Conservation (phyloP, 2,329 filamentous ascomycete genomes). For the Venturia pyrina region DNA sequence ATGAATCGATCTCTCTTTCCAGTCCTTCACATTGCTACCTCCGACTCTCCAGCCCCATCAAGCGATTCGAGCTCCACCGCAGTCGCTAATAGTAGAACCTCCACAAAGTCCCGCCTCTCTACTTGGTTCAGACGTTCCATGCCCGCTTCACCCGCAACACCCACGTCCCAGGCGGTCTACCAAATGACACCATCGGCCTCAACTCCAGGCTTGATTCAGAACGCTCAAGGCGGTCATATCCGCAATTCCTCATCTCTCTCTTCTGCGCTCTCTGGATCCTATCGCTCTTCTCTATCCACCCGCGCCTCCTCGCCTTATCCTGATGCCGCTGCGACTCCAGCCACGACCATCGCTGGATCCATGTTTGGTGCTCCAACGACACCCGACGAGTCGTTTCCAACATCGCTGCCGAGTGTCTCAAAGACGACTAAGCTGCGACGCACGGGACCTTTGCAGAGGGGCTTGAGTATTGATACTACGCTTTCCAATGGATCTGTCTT, state of each 20-base stretch:
- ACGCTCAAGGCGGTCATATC: neutral
- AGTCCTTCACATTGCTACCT: neutral
- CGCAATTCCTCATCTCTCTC: slow-evolving; percentile 1
- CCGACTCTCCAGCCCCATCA: neutral
- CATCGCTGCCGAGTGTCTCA: slow-evolving; percentile 4
- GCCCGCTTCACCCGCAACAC: neutral
- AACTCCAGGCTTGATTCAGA: neutral
- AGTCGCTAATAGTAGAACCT: neutral
- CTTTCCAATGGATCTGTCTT: slow-evolving; percentile 7
- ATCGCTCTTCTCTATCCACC: neutral
- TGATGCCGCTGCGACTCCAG: neutral
- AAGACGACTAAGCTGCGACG: slow-evolving; percentile 4
- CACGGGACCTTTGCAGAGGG: neutral
- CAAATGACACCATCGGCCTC: neutral
- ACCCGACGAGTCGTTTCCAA: neutral
- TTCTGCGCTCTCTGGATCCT: neutral
- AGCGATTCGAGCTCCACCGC: neutral
- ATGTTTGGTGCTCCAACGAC: neutral
- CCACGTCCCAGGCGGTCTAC: slow-evolving; percentile 5
- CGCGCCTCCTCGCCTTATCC: neutral
- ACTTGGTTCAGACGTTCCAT: neutral
- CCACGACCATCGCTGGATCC: slow-evolving; percentile 3
- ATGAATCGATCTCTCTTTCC: neutral
- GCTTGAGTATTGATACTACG: slow-evolving; percentile 11
- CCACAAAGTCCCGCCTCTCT: slow-evolving; percentile 5